A percentile compares a stretch with the other conserved stretches of the same genome.
Evolutionary conservation across 176 grass and related monocot genomes (phyloP).

Genomic region (Saccharum spontaneum): DNA sequence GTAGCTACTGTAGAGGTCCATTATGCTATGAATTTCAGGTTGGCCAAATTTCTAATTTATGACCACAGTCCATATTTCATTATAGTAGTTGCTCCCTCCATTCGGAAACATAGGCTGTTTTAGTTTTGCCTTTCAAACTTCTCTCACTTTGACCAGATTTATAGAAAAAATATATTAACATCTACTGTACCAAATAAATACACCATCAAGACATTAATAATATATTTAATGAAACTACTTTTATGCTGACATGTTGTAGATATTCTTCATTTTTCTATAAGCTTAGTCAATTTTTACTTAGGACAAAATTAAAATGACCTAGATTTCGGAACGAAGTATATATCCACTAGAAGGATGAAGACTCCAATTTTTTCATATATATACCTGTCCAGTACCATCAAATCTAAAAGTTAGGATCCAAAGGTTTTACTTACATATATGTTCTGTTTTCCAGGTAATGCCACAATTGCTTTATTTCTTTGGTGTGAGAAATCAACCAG

Average conservation of each 20-base stretch:
- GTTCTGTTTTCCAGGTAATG: constrained; percentile 78
- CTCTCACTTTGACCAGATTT: background rate
- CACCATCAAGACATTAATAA: background rate
- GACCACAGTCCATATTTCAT: background rate
- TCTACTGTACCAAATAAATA: background rate
- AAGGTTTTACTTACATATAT: constrained; percentile 24
- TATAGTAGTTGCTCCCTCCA: background rate
- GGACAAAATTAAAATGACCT: background rate
- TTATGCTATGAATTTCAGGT: constrained; percentile 96
- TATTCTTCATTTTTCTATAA: background rate
- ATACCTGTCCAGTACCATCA: background rate
- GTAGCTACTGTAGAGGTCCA: constrained; percentile 74
- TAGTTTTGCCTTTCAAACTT: background rate
- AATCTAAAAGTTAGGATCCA: background rate
- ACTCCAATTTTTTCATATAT: background rate
- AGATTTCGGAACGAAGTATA: background rate
- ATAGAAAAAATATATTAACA: background rate
- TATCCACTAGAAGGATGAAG: background rate
- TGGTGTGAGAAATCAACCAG: constrained; percentile 68
- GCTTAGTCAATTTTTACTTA: background rate
- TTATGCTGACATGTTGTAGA: background rate
- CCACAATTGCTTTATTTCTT: constrained; percentile 90
- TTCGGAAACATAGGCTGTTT: background rate
- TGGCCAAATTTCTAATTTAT: constrained; percentile 20
- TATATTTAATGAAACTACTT: background rate